phyloP scores from a whole-genome alignment of 495 filamentous ascomycete genomes.

The Neurospora sp. region DNA sequence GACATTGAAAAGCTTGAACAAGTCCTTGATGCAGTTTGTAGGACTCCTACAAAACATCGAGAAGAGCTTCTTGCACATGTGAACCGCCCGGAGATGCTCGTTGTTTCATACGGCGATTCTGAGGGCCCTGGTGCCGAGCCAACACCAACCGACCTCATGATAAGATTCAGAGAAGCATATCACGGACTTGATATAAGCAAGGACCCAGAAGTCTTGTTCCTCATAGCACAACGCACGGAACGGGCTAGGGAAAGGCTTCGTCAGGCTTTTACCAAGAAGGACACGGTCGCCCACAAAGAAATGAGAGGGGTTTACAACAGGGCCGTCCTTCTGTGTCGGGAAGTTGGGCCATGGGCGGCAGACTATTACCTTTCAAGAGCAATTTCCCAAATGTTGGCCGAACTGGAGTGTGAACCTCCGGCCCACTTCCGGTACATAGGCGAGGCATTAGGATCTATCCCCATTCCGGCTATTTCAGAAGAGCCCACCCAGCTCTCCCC shows the following conservation, averaged over 20 bases:
- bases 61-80: conserved; percentile 59
- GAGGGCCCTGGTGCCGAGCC: neutral
- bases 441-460: conserved; percentile 36
- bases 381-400: conserved; percentile 34
- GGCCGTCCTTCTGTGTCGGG: conserved; percentile 40
- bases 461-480: conserved; percentile 20
- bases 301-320: conserved; percentile 48
- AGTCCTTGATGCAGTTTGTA: conserved; percentile 65
- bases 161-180: conserved; percentile 28
- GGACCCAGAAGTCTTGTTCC: conserved; percentile 60
- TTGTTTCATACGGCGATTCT: conserved; percentile 34
- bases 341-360: conserved; percentile 65
- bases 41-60: conserved; percentile 60
- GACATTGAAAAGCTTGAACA: conserved; percentile 54
- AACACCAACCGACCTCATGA: conserved; percentile 18
- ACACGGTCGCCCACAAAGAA: conserved; percentile 56
- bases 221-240: conserved; percentile 29
- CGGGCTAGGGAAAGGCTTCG: conserved; percentile 29
- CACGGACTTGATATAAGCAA: conserved; percentile 45
- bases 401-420: conserved; percentile 16
- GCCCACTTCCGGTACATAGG: conserved; percentile 41
- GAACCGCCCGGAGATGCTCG: conserved; percentile 53
- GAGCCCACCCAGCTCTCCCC: conserved; percentile 29
- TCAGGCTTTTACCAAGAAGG: conserved; percentile 36
- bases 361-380: conserved; percentile 60